A percentile compares a stretch with the other conserved stretches of the same genome.
Conservation (phyloP, 495 filamentous ascomycete genomes). For the Aspergillus ostianus region DNA sequence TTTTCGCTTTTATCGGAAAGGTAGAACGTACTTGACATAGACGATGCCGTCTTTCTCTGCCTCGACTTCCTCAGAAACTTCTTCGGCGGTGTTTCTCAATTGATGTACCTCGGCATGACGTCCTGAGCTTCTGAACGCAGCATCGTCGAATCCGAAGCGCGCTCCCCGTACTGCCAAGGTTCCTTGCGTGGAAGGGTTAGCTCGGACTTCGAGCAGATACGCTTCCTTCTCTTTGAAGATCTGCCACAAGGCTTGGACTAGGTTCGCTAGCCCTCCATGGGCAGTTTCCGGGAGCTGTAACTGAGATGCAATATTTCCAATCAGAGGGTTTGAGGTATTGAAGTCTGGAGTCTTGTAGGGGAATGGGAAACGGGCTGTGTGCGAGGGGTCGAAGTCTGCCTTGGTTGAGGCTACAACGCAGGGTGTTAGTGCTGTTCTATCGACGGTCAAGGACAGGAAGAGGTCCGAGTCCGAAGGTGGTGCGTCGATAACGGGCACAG, state of each 20-base stretch:
- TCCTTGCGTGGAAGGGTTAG: conserved; percentile 39
- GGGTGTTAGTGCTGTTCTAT: conserved; percentile 61
- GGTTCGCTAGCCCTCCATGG: conserved; percentile 38
- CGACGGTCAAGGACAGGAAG: conserved; percentile 61
- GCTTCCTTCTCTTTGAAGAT: conserved; percentile 71
- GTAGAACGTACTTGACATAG: conserved; percentile 54
- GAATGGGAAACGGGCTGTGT: conserved; percentile 60
- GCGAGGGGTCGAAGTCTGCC: conserved; percentile 32
- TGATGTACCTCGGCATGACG: conserved; percentile 65
- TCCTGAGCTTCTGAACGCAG: conserved; percentile 62
- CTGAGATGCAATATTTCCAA: conserved; percentile 46
- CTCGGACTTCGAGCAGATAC: conserved; percentile 53
- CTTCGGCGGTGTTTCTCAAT: conserved; percentile 49
- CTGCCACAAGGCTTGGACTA: conserved; percentile 54
- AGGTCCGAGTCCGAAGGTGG: conserved; percentile 37
- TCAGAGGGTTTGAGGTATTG: conserved; percentile 28
- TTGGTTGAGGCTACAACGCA: conserved; percentile 64
- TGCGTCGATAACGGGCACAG: conserved; percentile 46
- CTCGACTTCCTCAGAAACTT: conserved; percentile 59
- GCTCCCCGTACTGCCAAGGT: conserved; percentile 49
- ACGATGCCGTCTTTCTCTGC: conserved; percentile 73
- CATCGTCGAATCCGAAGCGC: conserved; percentile 74
- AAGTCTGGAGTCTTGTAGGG: conserved; percentile 44
- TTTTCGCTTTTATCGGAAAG: background rate
- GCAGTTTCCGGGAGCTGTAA: conserved; percentile 49